phyloP scores from a whole-genome alignment of 345 rosid species.

The Adansonia digitata region DNA sequence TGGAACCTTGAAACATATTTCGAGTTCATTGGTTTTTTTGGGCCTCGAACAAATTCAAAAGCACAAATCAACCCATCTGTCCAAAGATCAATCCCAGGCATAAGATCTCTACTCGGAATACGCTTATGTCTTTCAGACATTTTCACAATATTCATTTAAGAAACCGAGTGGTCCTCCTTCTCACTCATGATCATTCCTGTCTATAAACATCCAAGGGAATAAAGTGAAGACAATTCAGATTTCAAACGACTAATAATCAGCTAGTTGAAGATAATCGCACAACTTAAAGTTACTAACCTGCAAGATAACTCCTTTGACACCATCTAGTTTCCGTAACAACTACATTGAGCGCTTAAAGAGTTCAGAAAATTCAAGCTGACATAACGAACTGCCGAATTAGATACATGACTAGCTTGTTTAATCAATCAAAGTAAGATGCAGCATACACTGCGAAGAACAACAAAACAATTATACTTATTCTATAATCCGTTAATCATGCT shows the following conservation, averaged over 20 bases:
- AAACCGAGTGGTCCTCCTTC: conserved; percentile 5
- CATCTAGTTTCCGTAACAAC: too few relatives aligned
- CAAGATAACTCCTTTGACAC: background rate
- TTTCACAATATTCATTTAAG: conserved; percentile 19
- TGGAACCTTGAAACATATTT: background rate
- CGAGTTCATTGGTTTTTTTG: conserved; percentile 11
- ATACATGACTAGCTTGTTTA: too few relatives aligned
- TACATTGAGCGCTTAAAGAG: background rate
- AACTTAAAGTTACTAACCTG: background rate
- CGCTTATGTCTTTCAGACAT: conserved; percentile 26
- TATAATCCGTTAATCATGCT: background rate
- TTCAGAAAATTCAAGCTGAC: background rate
- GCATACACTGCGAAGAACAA: background rate
- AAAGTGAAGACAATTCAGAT: too few relatives aligned
- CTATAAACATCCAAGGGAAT: background rate
- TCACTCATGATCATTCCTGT: conserved; percentile 12
- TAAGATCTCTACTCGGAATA: conserved; percentile 28
- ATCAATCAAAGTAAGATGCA: background rate
- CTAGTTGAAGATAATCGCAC: too few relatives aligned
- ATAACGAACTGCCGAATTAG: background rate
- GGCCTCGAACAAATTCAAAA: conserved; percentile 63
- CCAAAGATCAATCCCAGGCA: conserved; percentile 64
- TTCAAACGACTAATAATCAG: background rate
- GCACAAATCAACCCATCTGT: conserved; percentile 86
- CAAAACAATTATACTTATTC: background rate